Evolutionary conservation across 2,329 filamentous ascomycete species (phyloP), one percentile per base, ranked within the genome.

Genomic region (Acephala macrosclerotiorum): DNA sequence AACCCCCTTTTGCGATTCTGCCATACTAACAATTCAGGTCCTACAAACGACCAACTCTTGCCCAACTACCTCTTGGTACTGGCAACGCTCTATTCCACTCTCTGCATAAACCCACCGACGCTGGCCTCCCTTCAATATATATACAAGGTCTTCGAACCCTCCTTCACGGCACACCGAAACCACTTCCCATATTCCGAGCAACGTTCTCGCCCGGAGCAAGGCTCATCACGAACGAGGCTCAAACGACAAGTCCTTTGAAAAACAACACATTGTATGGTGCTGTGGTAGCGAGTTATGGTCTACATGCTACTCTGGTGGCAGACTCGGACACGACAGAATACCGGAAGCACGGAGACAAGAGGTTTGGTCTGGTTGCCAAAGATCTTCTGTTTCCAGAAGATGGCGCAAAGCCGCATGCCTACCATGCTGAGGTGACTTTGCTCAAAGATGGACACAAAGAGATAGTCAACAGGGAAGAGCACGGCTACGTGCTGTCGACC

Each of bases 301-400:
- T 98, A 74, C 95, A 98, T 75, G 92, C 94, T 35, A 89, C 90
- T 49, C 84, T 98, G 3, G 93, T 98, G 25, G 94, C 92, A 72
- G 94, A 97, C 80, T 96, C 92, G 77, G 95, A 98, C 77, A 96
- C 94, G 0, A 82, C 87, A 0, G 90, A 88, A 70, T 95, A 95
- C 78, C 90, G 95, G 68, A 86, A 87, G 70, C 89, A 91, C 74
- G 95, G 95, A 14, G 83, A 84, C 36, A 87, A 91, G 75, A 86
- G 95, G 22, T 98, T 98, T 79, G 85, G 89, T 64, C 93, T 97
- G 87, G 94, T 93, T 0, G 94, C 93, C 0, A 85, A 88, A 60
- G 89, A 93, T 72, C 85, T 95, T 8, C 79, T 97, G n/a, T 84
- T 81, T 57, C 87, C 87, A 0, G 69, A 71, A n/a, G 66, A 74